Percentiles rank a stretch among this genome's conserved stretches.
These are phyloP conservation scores for Penicillium macrosclerotiorum DNA, from an alignment of 495 filamentous ascomycete genomes.

Conservation along the genomic window DNA sequence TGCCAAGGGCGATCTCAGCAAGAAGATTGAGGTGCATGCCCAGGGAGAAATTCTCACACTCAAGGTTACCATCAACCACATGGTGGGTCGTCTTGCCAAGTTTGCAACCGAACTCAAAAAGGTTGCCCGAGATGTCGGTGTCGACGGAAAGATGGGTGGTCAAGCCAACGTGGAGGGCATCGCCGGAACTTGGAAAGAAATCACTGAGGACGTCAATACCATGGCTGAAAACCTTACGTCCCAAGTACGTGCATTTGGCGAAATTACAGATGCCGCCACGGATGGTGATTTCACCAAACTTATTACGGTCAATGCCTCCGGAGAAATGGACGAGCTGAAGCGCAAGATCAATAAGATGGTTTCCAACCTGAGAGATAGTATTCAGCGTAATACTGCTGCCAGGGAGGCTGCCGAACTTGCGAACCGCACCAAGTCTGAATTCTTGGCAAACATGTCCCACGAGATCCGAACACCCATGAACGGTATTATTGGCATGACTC, in stretches of 20 bases:
- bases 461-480: conserved; percentile 97
- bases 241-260: conserved; percentile 95
- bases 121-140: conserved; percentile 94
- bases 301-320: conserved; percentile 96
- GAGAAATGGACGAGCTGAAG: conserved; percentile 99
- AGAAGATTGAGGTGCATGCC: conserved; percentile 93
- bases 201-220: conserved; percentile 96
- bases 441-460: conserved; percentile 98
- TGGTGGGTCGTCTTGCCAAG: conserved; percentile 93
- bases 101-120: conserved; percentile 97
- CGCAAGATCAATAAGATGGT: conserved; percentile 99
- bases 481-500: conserved; percentile 89
- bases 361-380: conserved; percentile 90
- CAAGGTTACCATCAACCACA: conserved; percentile 98
- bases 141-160: conserved; percentile 98
- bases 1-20: conserved; percentile 89
- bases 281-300: conserved; percentile 96
- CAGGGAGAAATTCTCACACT: conserved; percentile 92
- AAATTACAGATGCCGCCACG: conserved; percentile 95
- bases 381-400: conserved; percentile 95
- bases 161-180: conserved; percentile 95
- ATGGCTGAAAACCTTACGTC: conserved; percentile 98
- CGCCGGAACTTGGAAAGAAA: conserved; percentile 96
- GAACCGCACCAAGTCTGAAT: conserved; percentile 98
- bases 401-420: conserved; percentile 95